phyloP scores from a whole-genome alignment of 441 rosid species.

The Populus hybrid region DNA sequence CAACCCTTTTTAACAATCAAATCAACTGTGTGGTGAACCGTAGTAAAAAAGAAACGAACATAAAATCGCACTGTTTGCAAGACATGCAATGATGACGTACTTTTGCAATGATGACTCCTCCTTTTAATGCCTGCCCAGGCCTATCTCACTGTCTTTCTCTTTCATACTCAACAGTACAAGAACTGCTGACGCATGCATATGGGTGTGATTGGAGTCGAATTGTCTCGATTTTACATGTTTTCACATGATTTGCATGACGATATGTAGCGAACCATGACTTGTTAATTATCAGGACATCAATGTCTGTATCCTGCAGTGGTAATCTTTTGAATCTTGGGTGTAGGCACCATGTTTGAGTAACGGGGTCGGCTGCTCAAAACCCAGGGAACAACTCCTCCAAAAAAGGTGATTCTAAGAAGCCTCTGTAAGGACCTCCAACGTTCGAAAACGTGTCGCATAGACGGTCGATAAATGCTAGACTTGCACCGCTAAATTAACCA shows the following conservation, averaged over 20 bases:
- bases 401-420: too few relatives aligned
- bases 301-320: not conserved
- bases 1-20: not conserved
- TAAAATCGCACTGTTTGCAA: conserved; percentile 33
- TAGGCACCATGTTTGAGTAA: not conserved
- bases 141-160: conserved; percentile 16
- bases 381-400: too few relatives aligned
- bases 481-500: not conserved
- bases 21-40: conserved; percentile 14
- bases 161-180: conserved; percentile 11
- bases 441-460: not conserved
- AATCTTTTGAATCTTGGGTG: not conserved
- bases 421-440: too few relatives aligned
- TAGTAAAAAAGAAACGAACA: conserved; percentile 16
- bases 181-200: conserved; percentile 6
- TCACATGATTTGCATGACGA: not conserved
- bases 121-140: conserved; percentile 39
- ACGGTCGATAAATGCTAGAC: not conserved
- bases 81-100: conserved; percentile 68
- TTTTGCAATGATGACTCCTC: conserved; percentile 53
- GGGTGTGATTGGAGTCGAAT: not conserved
- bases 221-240: not conserved
- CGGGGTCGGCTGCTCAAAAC: not conserved
- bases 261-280: not conserved
- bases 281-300: not conserved